phyloP scores from a whole-genome alignment of 257 asterid genomes.

The Thymus mandschuricus region DNA sequence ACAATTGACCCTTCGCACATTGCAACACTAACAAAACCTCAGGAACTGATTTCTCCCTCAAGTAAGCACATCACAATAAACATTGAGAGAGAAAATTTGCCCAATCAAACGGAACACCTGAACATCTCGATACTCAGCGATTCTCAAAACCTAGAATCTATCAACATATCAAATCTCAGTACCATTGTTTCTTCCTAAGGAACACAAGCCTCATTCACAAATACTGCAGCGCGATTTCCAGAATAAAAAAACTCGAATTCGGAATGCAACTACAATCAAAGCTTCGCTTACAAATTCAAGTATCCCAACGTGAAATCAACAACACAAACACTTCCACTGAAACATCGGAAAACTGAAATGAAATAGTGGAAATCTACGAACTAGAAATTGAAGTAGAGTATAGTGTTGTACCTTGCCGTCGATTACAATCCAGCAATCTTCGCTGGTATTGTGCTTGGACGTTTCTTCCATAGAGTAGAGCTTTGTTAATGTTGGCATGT shows the following conservation, averaged over 20 bases:
- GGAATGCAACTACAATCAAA: slow-evolving; percentile 5
- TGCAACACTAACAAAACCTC: not conserved
- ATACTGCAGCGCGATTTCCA: slow-evolving; percentile 5
- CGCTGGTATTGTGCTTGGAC: slow-evolving; percentile 70
- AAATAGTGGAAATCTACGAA: not conserved
- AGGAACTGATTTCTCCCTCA: not conserved
- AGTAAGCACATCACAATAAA: not conserved
- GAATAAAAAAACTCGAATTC: not conserved
- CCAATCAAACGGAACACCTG: slow-evolving; percentile 8
- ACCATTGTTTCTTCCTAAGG: not conserved
- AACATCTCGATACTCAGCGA: not conserved
- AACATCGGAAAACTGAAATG: not conserved
- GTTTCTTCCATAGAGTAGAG: slow-evolving; percentile 78
- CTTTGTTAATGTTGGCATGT: slow-evolving; percentile 85
- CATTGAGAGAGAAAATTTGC: not conserved
- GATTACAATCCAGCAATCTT: slow-evolving; percentile 88
- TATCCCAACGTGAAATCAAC: not conserved
- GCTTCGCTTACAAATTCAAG: not conserved
- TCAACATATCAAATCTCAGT: slow-evolving; percentile 19
- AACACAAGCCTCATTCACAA: not conserved
- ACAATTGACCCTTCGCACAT: too few species aligned
- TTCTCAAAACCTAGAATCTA: slow-evolving; percentile 11
- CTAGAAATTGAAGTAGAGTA: not conserved
- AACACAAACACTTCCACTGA: not conserved
- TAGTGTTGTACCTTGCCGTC: slow-evolving; percentile 68